Conservation (phyloP, 1,284 basidiomycete species). For the Microbotryum lychnidis-dioicae region DNA sequence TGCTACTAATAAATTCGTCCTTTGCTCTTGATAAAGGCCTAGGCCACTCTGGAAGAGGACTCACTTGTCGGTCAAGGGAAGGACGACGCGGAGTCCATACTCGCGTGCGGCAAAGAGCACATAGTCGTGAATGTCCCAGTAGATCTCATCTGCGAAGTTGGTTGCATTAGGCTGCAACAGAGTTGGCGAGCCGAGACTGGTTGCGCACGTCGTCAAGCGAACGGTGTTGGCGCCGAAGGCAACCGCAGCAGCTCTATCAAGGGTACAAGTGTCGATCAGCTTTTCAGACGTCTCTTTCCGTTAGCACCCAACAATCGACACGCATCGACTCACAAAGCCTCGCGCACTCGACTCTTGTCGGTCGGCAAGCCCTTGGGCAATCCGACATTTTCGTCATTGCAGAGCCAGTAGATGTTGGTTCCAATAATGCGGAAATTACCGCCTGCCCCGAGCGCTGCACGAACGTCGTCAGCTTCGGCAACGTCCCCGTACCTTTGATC, state of each 20-base stretch:
- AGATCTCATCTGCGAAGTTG: not conserved
- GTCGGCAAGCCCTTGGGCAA: not conserved
- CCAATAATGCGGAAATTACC: slow-evolving; percentile 3
- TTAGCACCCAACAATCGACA: no score
- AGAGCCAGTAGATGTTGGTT: slow-evolving; percentile 13
- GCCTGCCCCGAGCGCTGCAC: slow-evolving; percentile 2
- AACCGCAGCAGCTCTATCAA: not conserved
- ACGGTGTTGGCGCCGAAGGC: slow-evolving; percentile 1
- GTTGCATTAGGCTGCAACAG: not conserved
- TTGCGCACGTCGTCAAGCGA: not conserved
- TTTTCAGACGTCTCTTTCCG: no score
- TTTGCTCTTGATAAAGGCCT: not conserved
- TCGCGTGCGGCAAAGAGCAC: slow-evolving; percentile 10
- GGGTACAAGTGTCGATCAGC: no score
- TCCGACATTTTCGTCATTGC: slow-evolving; percentile 12
- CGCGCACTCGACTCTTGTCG: not conserved
- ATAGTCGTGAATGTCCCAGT: slow-evolving; percentile 19
- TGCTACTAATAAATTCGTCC: not conserved
- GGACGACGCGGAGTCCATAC: not conserved
- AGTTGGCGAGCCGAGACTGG: not conserved
- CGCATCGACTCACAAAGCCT: not conserved
- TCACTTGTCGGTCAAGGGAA: slow-evolving; percentile 7
- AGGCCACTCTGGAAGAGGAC: not conserved
- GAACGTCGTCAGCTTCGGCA: slow-evolving; percentile 19
- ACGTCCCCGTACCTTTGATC: slow-evolving; percentile 28